Conservation (phyloP, 2,329 filamentous ascomycete species). For the Paraphoma sp. region DNA sequence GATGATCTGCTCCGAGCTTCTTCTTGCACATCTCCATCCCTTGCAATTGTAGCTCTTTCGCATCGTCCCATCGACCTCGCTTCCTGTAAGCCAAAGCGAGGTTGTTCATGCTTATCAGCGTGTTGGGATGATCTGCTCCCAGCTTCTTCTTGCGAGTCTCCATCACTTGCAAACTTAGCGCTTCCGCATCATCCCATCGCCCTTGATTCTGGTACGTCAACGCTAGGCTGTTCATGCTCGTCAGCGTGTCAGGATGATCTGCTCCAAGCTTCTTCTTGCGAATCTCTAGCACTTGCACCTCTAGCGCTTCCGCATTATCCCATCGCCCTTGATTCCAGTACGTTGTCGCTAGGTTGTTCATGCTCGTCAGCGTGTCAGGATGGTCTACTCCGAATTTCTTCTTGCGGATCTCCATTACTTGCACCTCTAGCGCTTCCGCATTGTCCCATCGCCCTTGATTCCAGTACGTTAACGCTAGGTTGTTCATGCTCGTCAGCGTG, state of each 20-base stretch:
- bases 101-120: neutral
- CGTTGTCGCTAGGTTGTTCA: neutral
- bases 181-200: neutral
- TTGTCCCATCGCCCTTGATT: neutral
- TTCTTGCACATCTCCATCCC: neutral
- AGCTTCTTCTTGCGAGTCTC: neutral
- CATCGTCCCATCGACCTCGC: neutral
- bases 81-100: neutral
- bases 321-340: neutral
- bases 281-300: neutral
- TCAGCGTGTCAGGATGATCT: neutral
- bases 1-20: neutral
- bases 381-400: neutral
- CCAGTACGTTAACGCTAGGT: neutral
- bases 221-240: neutral
- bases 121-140: neutral
- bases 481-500: neutral
- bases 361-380: neutral
- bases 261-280: neutral
- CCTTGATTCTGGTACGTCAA: neutral
- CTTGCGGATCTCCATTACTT: neutral
- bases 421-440: neutral
- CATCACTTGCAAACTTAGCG: neutral
- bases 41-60: neutral
- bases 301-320: neutral